Evolutionary conservation across 2,329 filamentous ascomycete genomes (phyloP).

Genomic region (Cytospora paraplurivora): DNA sequence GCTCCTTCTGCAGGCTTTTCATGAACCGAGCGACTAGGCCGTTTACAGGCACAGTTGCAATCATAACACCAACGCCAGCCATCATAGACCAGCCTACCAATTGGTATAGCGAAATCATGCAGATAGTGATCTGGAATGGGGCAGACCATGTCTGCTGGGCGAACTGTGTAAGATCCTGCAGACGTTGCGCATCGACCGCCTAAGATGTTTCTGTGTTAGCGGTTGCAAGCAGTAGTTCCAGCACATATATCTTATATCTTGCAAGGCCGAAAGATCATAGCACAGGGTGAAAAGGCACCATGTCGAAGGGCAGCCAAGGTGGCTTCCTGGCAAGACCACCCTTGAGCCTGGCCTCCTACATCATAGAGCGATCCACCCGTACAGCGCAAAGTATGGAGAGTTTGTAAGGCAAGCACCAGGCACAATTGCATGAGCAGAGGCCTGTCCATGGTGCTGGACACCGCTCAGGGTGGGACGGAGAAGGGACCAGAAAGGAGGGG

Average conservation of each 20-base stretch:
- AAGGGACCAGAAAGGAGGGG: neutral
- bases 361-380: too few species aligned
- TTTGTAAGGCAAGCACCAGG: too few species aligned
- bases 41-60: slow-evolving; percentile 96
- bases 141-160: slow-evolving; percentile 96
- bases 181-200: slow-evolving; percentile 91
- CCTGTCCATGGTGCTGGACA: neutral
- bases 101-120: slow-evolving; percentile 94
- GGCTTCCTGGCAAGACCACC: too few species aligned
- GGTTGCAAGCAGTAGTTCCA: neutral
- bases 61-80: slow-evolving; percentile 91
- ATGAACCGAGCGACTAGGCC: slow-evolving; percentile 88
- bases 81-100: slow-evolving; percentile 96
- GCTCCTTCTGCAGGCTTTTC: slow-evolving; percentile 90
- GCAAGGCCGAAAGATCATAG: neutral
- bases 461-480: neutral
- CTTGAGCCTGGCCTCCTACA: too few species aligned
- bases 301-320: too few species aligned
- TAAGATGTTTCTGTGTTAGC: neutral
- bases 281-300: too few species aligned
- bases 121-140: slow-evolving; percentile 92
- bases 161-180: slow-evolving; percentile 94
- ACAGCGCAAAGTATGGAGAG: too few species aligned
- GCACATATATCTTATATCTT: neutral
- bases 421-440: neutral